Base-by-base conservation (phyloP, 2,329 filamentous ascomycete genomes). In the Penicillium glabrum region DNA sequence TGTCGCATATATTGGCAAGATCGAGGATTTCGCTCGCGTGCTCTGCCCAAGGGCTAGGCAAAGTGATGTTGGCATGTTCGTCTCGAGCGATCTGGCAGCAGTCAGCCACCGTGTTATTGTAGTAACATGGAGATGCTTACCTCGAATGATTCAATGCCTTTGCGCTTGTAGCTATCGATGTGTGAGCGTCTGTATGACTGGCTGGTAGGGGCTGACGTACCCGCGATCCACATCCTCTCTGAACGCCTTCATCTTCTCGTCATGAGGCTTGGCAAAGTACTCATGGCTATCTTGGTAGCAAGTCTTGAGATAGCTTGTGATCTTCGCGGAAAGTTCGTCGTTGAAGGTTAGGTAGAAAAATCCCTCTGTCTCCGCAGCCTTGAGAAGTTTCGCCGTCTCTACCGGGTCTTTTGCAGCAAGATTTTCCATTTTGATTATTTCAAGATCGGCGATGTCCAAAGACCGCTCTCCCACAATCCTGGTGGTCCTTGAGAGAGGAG, bases 181-280 rank as follows among this genome's bases (percentile, higher is more conserved):
- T 45, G 19, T 57, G 11, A 57, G 11, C 23, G 26, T 39, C 44
- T 45, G 45, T 16, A n/a, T 29, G 23, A 9, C 9, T 9, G 21
- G 26, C 3, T 23, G 16, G 27, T 24, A 11, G 45, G 26, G 16
- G 24, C 27, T 7, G n/a, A 47, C 45, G 16, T 47, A 61, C 57
- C 59, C 59, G 14, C 24, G 39, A 39, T 52, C 46, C 8, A 57
- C 39, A 51, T 14, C 51, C 23, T 60, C 59, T 13, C 45, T 52
- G 19, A 57, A 61, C 2, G 23, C 47, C 37, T 54, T 54, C 53
- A 59, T 60, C 45, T 61, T 61, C 46, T 61, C 59, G 6, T 57
- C 59, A 8, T 35, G 24, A 43, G 56, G 41, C n/a, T 56, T 48
- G 41, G 44, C n/a, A 24, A 61, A 61, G 46, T 53, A 61, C 39